Base-by-base conservation (phyloP, 177 flowering plant species). In the Tripterygium wilfordii region DNA sequence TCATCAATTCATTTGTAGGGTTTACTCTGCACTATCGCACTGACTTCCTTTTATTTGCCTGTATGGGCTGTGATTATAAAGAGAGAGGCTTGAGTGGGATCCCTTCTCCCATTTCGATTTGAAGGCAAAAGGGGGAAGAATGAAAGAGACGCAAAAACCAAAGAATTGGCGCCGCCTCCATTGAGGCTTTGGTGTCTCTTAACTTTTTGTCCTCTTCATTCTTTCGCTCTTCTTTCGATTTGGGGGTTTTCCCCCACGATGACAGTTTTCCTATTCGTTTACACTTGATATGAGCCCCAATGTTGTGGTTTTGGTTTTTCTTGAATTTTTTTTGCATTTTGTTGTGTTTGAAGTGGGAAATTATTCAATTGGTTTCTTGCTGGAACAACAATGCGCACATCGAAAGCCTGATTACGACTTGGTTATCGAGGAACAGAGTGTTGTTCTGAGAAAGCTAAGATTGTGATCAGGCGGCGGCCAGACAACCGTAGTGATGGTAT, bases 271-370 rank as follows among this genome's bases (percentile, higher is more conserved):
- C 37, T 2, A 42, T 43, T 36, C 6, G 31, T 69, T 42, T 68
- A 75, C 83, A 78, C 83, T 78, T 75, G 80, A 78, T 74, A 78
- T 78, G 77, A 78, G 76, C 80, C 74, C 64, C 21, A 1, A 14
- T 4, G 7, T 6, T 36, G 14, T 10, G 18, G 19, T 7, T 13
- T 12, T n/a, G 16, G 13, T 18, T 9, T 17, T 4, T 24, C 39
- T 31, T 22, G 0, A 3, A 20, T 32, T 35, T 48, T 16, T 10
- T 10, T 14, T 29, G 23, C 18, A 23, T 16, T 42, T 24, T 26
- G 14, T 21, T 35, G 29, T 9, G 18, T 17, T 46, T 40, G 16
- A 23, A 47, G 58, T 17, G 23, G 21, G 23, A n/a, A 15, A 27
- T 10, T 3, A 33, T 20, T 35, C 9, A 1, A 10, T 21, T 10